Conservation (phyloP, 1,139 yeast genomes). For the Nematodospora anomalae region DNA sequence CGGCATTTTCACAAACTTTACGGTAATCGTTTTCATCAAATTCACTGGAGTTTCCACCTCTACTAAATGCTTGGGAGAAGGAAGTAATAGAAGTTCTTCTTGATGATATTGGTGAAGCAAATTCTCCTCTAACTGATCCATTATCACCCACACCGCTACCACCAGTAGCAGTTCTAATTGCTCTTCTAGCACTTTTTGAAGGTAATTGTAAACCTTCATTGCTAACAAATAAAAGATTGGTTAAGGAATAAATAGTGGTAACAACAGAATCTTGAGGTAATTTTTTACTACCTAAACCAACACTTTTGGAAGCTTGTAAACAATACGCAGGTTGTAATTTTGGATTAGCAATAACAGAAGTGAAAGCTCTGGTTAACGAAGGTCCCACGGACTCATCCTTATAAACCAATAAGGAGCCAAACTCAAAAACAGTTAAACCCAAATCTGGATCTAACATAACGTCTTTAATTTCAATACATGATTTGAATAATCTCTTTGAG, state of each 20-base stretch:
- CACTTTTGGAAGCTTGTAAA: constrained; percentile 38
- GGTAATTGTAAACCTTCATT: constrained; percentile 32
- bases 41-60: constrained; percentile 16
- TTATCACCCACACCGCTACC: constrained; percentile 7
- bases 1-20: constrained; percentile 57
- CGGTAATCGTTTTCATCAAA: constrained; percentile 33
- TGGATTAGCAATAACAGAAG: constrained; percentile 50
- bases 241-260: constrained; percentile 81
- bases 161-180: constrained; percentile 14
- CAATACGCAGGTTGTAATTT: constrained; percentile 30
- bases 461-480: constrained; percentile 40
- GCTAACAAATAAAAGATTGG: constrained; percentile 68
- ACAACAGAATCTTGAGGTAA: constrained; percentile 78
- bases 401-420: constrained; percentile 55
- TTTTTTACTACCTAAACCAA: constrained; percentile 47
- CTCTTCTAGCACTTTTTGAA: constrained; percentile 26
- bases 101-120: constrained; percentile 14
- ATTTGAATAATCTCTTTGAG: constrained; percentile 36
- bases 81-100: constrained; percentile 22
- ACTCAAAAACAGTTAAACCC: constrained; percentile 50
- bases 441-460: constrained; percentile 47
- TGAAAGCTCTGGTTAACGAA: constrained; percentile 48
- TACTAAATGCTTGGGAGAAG: constrained; percentile 15
- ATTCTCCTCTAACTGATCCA: constrained; percentile 7
- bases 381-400: constrained; percentile 49